Percentiles rank a stretch among this genome's conserved stretches.
phyloP scores from a whole-genome alignment of 2,329 filamentous ascomycete genomes.

The Botrytis squamosa region DNA sequence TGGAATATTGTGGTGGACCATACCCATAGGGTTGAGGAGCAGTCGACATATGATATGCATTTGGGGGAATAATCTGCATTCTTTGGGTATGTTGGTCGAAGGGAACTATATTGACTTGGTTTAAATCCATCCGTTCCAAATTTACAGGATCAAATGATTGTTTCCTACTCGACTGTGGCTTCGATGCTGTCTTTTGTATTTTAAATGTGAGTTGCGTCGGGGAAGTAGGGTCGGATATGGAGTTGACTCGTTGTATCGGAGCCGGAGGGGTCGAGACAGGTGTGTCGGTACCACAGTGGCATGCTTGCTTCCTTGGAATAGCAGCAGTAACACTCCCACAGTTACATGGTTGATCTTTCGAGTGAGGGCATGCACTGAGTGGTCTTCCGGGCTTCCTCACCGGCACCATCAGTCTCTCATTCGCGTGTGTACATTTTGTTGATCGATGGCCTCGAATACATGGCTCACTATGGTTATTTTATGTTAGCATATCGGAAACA shows the following conservation, averaged over 20 bases:
- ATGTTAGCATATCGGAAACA: conserved; percentile 26
- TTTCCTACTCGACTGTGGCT: conserved; percentile 40
- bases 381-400: conserved; percentile 72
- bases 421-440: conserved; percentile 69
- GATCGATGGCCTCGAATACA: conserved; percentile 76
- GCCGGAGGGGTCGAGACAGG: conserved; percentile 26
- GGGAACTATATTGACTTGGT: conserved; percentile 50
- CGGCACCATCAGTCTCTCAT: conserved; percentile 66
- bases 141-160: conserved; percentile 50
- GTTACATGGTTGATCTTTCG: conserved; percentile 49
- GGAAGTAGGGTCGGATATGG: conserved; percentile 45
- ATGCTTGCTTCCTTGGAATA: conserved; percentile 58
- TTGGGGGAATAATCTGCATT: conserved; percentile 30
- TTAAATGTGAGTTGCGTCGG: conserved; percentile 36
- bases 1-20: conserved; percentile 32
- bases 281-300: conserved; percentile 48
- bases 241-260: conserved; percentile 25
- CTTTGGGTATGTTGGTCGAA: conserved; percentile 37
- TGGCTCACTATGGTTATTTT: conserved; percentile 54
- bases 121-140: conserved; percentile 54
- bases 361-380: conserved; percentile 67
- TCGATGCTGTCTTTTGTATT: conserved; percentile 32
- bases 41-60: conserved; percentile 29
- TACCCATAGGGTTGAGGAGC: conserved; percentile 30
- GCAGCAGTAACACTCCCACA: conserved; percentile 65